phyloP scores from a whole-genome alignment of 768 basidiomycete genomes.

The Russula earlei region DNA sequence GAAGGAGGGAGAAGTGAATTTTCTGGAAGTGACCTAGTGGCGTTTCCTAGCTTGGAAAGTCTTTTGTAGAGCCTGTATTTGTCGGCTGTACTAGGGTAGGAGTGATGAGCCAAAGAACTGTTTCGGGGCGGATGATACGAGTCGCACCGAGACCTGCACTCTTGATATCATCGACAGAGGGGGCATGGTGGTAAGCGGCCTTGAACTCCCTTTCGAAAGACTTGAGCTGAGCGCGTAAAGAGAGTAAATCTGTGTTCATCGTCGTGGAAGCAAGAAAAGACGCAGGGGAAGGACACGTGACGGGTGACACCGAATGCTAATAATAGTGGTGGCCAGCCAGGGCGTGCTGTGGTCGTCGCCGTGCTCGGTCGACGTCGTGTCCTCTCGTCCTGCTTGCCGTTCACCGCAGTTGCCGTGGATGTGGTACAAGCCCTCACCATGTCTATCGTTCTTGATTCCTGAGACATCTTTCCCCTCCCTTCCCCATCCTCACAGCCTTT shows the following conservation, averaged over 20 bases:
- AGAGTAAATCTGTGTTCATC: slow-evolving; percentile 29
- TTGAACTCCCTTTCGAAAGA: slow-evolving; percentile 67
- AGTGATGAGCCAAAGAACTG: slow-evolving; percentile 15
- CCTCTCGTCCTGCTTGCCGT: not conserved
- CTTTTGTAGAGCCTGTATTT: slow-evolving; percentile 81
- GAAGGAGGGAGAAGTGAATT: slow-evolving; percentile 25
- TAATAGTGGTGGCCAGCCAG: not conserved
- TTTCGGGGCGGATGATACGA: not conserved
- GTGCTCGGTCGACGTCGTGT: not conserved
- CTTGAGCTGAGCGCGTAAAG: slow-evolving; percentile 64
- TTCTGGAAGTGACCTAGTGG: slow-evolving; percentile 33
- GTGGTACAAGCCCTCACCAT: too few relatives aligned
- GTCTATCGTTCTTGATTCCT: too few relatives aligned
- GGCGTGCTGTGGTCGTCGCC: not conserved
- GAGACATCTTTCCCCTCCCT: not conserved
- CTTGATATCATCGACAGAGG: slow-evolving; percentile 65
- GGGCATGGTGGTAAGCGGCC: slow-evolving; percentile 42
- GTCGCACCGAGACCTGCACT: slow-evolving; percentile 52
- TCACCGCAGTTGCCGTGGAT: not conserved
- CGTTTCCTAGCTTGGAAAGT: slow-evolving; percentile 41
- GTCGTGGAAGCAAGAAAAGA: slow-evolving; percentile 3
- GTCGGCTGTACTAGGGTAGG: slow-evolving; percentile 38
- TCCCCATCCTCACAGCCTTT: not conserved
- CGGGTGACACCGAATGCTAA: not conserved
- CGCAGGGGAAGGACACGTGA: slow-evolving; percentile 9